Evolutionary conservation across 2,329 filamentous ascomycete species (phyloP).

Genomic region (Acrocalymma vagum): DNA sequence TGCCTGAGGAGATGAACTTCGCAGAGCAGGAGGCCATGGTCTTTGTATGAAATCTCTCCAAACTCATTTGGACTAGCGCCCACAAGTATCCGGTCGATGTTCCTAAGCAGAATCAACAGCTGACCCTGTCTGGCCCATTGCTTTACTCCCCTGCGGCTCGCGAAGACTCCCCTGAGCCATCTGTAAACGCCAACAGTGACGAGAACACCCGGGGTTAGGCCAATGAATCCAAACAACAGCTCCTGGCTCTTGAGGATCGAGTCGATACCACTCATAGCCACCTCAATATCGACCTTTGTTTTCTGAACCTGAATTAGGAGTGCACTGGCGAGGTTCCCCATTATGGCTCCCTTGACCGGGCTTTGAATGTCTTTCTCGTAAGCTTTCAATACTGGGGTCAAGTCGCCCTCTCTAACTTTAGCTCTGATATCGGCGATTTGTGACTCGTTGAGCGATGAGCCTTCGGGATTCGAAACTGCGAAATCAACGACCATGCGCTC

Average conservation of each 20-base stretch:
- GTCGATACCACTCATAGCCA: constrained; percentile 96
- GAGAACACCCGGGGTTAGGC: constrained; percentile 90
- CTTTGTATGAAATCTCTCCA: constrained; percentile 85
- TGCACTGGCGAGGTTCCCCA: constrained; percentile 87
- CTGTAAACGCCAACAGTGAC: constrained; percentile 78
- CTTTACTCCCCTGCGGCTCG: constrained; percentile 73
- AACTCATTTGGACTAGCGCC: constrained; percentile 68
- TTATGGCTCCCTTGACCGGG: constrained; percentile 82
- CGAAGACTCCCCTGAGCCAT: constrained; percentile 76
- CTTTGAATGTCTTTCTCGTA: constrained; percentile 89
- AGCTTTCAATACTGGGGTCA: constrained; percentile 88
- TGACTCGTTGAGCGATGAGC: constrained; percentile 68
- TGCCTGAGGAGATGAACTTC: constrained; percentile 85
- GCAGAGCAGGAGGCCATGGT: constrained; percentile 88
- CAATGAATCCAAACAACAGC: constrained; percentile 95
- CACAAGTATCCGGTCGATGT: constrained; percentile 76
- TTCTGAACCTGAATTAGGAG: constrained; percentile 97
- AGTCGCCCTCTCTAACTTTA: constrained; percentile 88
- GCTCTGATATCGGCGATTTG: constrained; percentile 78
- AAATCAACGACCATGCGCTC: constrained; percentile 99
- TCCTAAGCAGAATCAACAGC: constrained; percentile 81
- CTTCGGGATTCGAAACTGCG: constrained; percentile 79
- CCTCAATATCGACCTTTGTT: constrained; percentile 97
- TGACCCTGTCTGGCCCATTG: constrained; percentile 72
- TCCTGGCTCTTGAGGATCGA: constrained; percentile 94